These are phyloP conservation scores for Mycosphaerella arachidis DNA, from an alignment of 2,329 filamentous ascomycete species.

Conservation along the genomic window DNA sequence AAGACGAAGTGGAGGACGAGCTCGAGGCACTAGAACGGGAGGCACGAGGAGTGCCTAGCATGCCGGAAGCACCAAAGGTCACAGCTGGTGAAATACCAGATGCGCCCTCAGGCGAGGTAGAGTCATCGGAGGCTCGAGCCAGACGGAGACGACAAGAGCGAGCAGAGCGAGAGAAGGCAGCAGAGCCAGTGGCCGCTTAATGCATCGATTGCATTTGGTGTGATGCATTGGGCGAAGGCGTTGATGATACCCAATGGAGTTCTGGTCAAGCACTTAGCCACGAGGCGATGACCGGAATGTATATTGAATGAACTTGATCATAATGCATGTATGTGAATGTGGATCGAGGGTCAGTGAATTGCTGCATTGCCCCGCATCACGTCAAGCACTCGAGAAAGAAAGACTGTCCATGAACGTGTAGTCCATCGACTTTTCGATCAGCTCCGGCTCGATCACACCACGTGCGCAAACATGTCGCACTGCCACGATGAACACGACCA, in stretches of 20 bases:
- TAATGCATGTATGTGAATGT: neutral
- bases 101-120: constrained; percentile 23
- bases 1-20: constrained; percentile 97
- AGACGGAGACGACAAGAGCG: constrained; percentile 28
- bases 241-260: neutral
- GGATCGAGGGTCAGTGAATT: neutral
- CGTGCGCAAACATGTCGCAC: constrained; percentile 37
- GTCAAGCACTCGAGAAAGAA: neutral
- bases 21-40: constrained; percentile 74
- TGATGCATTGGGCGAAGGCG: neutral
- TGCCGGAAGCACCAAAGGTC: constrained; percentile 39
- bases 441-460: constrained; percentile 7
- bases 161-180: constrained; percentile 14
- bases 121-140: constrained; percentile 27
- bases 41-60: constrained; percentile 25
- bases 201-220: constrained; percentile 11
- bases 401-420: constrained; percentile 6
- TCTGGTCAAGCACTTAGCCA: no score
- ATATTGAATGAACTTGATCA: no score
- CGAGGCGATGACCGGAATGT: no score
- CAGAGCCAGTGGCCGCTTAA: constrained; percentile 22
- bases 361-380: neutral
- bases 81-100: constrained; percentile 29
- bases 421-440: neutral
- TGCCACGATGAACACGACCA: constrained; percentile 46